phyloP scores from a whole-genome alignment of 164 flowering plant species.

The Chimonanthus praecox region DNA sequence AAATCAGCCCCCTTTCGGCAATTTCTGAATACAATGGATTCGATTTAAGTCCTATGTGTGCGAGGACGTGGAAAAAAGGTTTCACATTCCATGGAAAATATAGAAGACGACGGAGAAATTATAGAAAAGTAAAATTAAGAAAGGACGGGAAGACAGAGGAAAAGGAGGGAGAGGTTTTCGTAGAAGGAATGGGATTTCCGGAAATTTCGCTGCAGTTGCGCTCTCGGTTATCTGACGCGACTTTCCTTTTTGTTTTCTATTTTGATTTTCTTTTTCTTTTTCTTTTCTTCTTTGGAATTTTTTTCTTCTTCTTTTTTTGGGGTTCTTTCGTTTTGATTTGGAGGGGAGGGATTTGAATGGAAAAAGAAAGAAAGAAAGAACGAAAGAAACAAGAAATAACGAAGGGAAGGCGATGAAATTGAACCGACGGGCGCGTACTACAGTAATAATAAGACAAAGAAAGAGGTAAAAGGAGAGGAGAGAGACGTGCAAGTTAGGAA shows the following conservation, averaged over 20 bases:
- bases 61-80: too few species aligned
- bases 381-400: neutral
- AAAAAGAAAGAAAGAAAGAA: neutral
- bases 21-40: too few species aligned
- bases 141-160: neutral
- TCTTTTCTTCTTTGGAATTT: neutral
- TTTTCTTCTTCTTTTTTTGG: too few species aligned
- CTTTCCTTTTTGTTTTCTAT: neutral
- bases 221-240: slow-evolving; percentile 1
- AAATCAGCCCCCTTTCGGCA: too few species aligned
- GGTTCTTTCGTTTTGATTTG: neutral
- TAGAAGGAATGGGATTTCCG: slow-evolving; percentile 1
- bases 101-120: too few species aligned
- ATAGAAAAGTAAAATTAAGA: too few species aligned
- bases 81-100: too few species aligned
- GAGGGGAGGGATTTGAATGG: neutral
- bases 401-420: neutral
- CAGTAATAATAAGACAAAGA: neutral
- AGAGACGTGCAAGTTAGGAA: neutral
- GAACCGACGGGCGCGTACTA: neutral
- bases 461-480: neutral
- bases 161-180: neutral
- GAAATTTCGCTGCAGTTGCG: slow-evolving; percentile 15
- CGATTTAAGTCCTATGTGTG: too few species aligned
- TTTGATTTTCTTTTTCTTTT: neutral